Evolutionary conservation across 768 basidiomycete genomes (phyloP).

Genomic region (Phylloporus sp.): DNA sequence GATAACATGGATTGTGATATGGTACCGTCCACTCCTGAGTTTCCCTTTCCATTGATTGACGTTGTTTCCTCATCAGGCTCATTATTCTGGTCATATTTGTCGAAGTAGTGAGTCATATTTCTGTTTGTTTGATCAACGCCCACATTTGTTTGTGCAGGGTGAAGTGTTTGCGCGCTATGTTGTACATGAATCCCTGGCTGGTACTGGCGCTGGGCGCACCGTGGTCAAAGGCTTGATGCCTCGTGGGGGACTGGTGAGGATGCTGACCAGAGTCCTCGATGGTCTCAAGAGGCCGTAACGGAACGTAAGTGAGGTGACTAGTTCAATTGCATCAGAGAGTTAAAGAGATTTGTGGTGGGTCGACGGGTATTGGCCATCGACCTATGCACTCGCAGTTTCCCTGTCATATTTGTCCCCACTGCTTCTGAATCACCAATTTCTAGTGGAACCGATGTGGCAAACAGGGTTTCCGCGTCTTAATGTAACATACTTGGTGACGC

Average conservation of each 20-base stretch:
- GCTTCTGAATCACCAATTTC: neutral
- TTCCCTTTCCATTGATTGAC: slow-evolving; percentile 36
- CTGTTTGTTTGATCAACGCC: too few species aligned
- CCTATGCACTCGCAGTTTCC: neutral
- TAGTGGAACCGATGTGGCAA: neutral
- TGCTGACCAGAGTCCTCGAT: slow-evolving; percentile 19
- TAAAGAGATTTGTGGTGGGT: neutral
- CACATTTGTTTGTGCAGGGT: slow-evolving; percentile 42
- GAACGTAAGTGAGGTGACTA: neutral
- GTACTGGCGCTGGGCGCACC: neutral
- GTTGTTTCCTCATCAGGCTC: slow-evolving; percentile 49
- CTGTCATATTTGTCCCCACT: neutral
- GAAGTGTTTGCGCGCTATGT: slow-evolving; percentile 76
- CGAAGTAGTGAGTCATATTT: slow-evolving; percentile 55
- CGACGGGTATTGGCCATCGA: neutral
- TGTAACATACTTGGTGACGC: neutral
- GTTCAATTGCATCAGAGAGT: neutral
- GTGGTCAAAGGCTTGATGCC: slow-evolving; percentile 18
- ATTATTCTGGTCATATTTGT: slow-evolving; percentile 90
- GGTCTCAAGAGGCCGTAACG: slow-evolving; percentile 8
- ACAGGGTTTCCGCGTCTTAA: neutral
- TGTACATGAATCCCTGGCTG: slow-evolving; percentile 44
- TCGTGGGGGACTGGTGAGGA: slow-evolving; percentile 22
- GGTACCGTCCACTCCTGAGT: slow-evolving; percentile 44
- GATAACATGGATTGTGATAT: slow-evolving; percentile 80